phyloP scores from a whole-genome alignment of 352 stramenopile species.

The Thraustochytrium striatum region DNA sequence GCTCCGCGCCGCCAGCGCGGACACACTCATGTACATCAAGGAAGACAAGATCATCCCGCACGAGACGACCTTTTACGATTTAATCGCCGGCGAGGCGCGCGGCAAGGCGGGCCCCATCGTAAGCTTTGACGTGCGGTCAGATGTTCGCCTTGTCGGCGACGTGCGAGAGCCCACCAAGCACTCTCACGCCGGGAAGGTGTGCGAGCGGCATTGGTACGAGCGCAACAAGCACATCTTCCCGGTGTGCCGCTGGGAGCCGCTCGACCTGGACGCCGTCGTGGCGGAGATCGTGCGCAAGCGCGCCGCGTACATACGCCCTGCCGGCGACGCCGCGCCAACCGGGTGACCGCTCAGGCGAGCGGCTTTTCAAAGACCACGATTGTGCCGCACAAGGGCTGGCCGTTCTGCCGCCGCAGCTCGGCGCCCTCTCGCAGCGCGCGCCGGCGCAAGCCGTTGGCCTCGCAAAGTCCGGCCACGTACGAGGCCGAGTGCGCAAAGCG shows the following conservation, averaged over 20 bases:
- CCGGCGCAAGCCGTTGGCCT: not conserved
- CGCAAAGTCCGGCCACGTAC: not conserved
- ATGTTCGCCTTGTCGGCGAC: conserved; percentile 84
- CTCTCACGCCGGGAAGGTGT: conserved; percentile 94
- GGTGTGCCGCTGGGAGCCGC: conserved; percentile 92
- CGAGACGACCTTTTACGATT: conserved; percentile 97
- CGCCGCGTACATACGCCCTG: too few species aligned
- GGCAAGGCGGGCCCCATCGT: conserved; percentile 95
- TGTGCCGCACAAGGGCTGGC: not conserved
- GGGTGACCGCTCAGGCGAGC: too few species aligned
- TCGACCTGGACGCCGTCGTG: too few species aligned
- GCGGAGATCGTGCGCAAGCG: too few species aligned
- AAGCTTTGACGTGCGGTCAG: conserved; percentile 93
- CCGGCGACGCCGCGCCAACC: too few species aligned
- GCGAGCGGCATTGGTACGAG: conserved; percentile 95
- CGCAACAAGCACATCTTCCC: conserved; percentile 99
- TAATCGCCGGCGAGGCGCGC: conserved; percentile 93
- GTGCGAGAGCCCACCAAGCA: conserved; percentile 93
- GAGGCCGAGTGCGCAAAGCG: not conserved
- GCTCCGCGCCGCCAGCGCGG: conserved; percentile 73
- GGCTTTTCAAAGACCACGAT: not conserved
- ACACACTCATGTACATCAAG: conserved; percentile 91
- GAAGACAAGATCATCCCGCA: conserved; percentile 57
- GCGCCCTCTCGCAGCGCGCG: not conserved
- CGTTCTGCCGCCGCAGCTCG: not conserved